phyloP scores from a whole-genome alignment of 331 rosid genomes.

The Saraca asoca region DNA sequence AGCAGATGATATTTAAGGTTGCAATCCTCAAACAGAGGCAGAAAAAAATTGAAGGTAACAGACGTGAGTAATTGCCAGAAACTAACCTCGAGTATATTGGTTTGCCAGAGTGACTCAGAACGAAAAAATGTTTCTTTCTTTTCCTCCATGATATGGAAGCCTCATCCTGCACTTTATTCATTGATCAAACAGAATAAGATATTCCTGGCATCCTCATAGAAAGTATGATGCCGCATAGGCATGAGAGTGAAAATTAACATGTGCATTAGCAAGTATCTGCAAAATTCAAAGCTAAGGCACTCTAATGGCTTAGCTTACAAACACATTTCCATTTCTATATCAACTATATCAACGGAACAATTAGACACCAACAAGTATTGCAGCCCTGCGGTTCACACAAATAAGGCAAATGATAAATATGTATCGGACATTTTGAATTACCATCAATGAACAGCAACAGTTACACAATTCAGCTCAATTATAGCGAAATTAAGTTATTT shows the following conservation, averaged over 20 bases:
- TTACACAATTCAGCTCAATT: not conserved
- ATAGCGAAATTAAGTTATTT: not conserved
- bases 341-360: not conserved
- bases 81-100: slow-evolving; percentile 90
- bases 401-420: no score
- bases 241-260: slow-evolving; percentile 4
- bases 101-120: slow-evolving; percentile 88
- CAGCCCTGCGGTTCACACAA: no score
- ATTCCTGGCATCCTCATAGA: slow-evolving; percentile 37
- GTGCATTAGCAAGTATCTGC: slow-evolving; percentile 3
- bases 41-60: slow-evolving; percentile 23
- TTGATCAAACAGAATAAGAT: slow-evolving; percentile 46
- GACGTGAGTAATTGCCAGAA: not conserved
- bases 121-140: slow-evolving; percentile 88
- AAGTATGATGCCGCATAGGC: slow-evolving; percentile 2
- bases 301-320: not conserved
- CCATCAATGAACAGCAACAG: not conserved
- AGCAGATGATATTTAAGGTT: slow-evolving; percentile 1
- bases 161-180: slow-evolving; percentile 86
- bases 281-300: not conserved
- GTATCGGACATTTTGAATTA: not conserved
- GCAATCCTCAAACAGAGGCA: slow-evolving; percentile 17
- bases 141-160: slow-evolving; percentile 94
- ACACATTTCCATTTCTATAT: slow-evolving; percentile 1
- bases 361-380: not conserved